Evolutionary conservation across 2,329 filamentous ascomycete genomes (phyloP).

Genomic region (Acrocalymma vagum): DNA sequence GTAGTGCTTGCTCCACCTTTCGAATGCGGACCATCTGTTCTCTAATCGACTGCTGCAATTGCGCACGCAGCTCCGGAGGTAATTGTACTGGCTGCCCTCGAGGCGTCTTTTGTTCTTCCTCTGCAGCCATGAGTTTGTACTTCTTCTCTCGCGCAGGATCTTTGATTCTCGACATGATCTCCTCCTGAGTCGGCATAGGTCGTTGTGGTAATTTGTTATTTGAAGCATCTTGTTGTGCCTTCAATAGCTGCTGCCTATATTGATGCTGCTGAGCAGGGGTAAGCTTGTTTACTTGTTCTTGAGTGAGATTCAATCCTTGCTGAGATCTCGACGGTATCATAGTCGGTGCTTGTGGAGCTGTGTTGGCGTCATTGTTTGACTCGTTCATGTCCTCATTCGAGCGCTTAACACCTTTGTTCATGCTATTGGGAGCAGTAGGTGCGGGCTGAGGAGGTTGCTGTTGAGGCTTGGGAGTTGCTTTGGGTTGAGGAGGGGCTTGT

Average conservation of each 20-base stretch:
- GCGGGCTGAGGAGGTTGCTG: conserved; percentile 27
- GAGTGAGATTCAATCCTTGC: conserved; percentile 37
- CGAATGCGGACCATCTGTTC: conserved; percentile 34
- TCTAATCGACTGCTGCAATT: conserved; percentile 36
- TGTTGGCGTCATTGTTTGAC: conserved; percentile 37
- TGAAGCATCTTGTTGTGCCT: conserved; percentile 44
- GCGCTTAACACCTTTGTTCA: conserved; percentile 44
- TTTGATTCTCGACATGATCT: conserved; percentile 32
- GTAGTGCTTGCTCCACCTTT: conserved; percentile 41
- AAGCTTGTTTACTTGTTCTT: conserved; percentile 44
- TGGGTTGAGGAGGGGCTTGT: conserved; percentile 32
- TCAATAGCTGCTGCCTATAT: conserved; percentile 41
- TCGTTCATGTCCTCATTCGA: conserved; percentile 54
- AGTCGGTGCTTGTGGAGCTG: conserved; percentile 43
- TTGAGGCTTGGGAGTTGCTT: conserved; percentile 25
- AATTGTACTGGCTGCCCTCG: conserved; percentile 30
- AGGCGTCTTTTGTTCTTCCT: conserved; percentile 37
- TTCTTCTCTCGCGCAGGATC: conserved; percentile 36
- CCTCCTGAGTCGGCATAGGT: conserved; percentile 27
- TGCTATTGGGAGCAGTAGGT: conserved; percentile 20
- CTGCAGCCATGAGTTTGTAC: conserved; percentile 35
- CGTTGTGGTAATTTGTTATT: conserved; percentile 36
- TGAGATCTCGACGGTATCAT: conserved; percentile 45
- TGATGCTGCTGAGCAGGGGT: conserved; percentile 42
- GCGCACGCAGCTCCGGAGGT: conserved; percentile 26